Evolutionary conservation across 2,329 filamentous ascomycete genomes (phyloP).

Genomic region (Furcasterigmium sp.): DNA sequence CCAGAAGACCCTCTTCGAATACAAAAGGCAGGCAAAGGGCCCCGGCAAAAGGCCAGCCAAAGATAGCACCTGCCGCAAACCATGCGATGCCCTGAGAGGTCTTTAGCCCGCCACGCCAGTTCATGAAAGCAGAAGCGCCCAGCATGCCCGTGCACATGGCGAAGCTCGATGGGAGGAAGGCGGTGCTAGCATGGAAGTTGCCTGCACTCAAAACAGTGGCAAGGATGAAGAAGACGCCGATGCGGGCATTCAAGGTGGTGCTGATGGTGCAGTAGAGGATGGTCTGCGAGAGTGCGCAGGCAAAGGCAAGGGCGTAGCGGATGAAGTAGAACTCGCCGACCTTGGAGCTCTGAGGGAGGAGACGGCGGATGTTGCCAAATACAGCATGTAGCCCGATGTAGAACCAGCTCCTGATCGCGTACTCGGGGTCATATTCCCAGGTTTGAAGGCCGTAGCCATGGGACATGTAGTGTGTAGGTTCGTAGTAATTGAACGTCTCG

Average conservation of each 20-base stretch:
- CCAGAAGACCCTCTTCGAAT: constrained; percentile 65
- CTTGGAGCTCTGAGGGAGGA: constrained; percentile 59
- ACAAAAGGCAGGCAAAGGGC: constrained; percentile 79
- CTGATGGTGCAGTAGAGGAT: constrained; percentile 75
- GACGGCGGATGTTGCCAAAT: constrained; percentile 59
- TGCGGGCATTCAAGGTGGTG: constrained; percentile 70
- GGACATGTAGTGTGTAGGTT: constrained; percentile 88
- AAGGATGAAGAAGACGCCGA: constrained; percentile 80
- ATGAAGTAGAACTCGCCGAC: constrained; percentile 82
- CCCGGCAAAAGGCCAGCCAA: constrained; percentile 93
- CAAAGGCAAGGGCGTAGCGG: constrained; percentile 66
- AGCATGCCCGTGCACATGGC: constrained; percentile 93
- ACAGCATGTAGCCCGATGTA: constrained; percentile 79
- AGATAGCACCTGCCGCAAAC: constrained; percentile 77
- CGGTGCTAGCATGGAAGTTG: constrained; percentile 85
- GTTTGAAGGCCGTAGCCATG: constrained; percentile 94
- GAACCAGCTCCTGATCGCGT: constrained; percentile 91
- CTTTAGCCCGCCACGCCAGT: constrained; percentile 74
- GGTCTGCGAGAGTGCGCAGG: constrained; percentile 79
- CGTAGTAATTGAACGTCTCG: constrained; percentile 99
- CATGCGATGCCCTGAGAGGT: constrained; percentile 83
- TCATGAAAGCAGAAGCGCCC: constrained; percentile 83
- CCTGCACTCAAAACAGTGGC: constrained; percentile 76
- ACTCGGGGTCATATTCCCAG: constrained; percentile 97
- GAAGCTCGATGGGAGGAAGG: constrained; percentile 90